These are phyloP conservation scores for Acarospora socialis DNA, from an alignment of 2,329 filamentous ascomycete genomes.

Conservation along the genomic window DNA sequence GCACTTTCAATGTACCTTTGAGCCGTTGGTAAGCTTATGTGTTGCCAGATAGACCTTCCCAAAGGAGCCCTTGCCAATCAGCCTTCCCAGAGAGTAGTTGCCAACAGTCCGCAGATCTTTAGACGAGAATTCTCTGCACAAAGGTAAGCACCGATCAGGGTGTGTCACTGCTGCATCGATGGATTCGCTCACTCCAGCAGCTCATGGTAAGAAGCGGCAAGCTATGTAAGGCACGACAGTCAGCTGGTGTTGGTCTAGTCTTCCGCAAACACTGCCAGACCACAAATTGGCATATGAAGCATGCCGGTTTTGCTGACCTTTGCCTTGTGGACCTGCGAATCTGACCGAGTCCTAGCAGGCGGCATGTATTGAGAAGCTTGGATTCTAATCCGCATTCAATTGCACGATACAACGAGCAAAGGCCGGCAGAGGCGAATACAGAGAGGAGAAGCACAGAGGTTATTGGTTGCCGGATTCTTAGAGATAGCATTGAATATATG, in stretches of 20 bases:
- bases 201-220: slow-evolving; percentile 92
- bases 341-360: slow-evolving; percentile 36
- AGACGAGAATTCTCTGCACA: slow-evolving; percentile 73
- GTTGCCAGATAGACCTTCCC: slow-evolving; percentile 93
- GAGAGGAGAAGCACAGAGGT: too few relatives aligned
- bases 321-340: slow-evolving; percentile 44
- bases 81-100: slow-evolving; percentile 79
- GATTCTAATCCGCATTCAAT: too few relatives aligned
- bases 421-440: too few relatives aligned
- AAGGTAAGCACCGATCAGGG: slow-evolving; percentile 6
- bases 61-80: slow-evolving; percentile 96
- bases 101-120: slow-evolving; percentile 84
- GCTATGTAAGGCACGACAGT: slow-evolving; percentile 38
- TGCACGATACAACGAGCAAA: too few relatives aligned
- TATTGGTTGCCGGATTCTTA: too few relatives aligned
- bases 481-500: too few relatives aligned
- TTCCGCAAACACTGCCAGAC: slow-evolving; percentile 3
- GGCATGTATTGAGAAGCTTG: slow-evolving; percentile 28
- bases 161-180: slow-evolving; percentile 5
- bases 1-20: slow-evolving; percentile 49
- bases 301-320: slow-evolving; percentile 28
- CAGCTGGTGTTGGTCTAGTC: slow-evolving; percentile 11
- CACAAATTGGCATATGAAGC: slow-evolving; percentile 2
- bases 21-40: slow-evolving; percentile 96
- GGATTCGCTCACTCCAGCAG: slow-evolving; percentile 62